Percentiles rank a stretch among this genome's conserved stretches.
Conservation (phyloP, 805 yeast species). For the Pichia membranifaciens region DNA sequence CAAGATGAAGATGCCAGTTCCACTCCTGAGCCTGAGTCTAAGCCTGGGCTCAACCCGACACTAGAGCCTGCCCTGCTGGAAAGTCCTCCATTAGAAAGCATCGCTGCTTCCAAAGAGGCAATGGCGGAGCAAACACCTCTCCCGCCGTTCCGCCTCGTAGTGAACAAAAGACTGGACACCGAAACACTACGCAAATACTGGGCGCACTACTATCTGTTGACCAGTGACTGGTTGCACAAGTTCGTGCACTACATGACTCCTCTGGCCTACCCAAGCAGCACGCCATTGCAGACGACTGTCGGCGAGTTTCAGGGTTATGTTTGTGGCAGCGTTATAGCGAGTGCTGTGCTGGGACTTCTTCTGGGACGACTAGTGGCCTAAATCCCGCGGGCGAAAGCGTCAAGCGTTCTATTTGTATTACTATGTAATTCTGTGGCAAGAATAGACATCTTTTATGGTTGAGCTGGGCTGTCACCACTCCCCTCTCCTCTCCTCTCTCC, state of each 20-base stretch:
- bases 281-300: background rate
- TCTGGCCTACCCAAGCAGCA: background rate
- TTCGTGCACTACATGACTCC: conserved; percentile 3
- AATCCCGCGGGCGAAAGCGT: no score
- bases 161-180: background rate
- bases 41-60: no score
- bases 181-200: background rate
- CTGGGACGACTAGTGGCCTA: background rate
- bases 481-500: no score
- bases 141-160: conserved; percentile 1
- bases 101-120: no score
- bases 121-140: background rate
- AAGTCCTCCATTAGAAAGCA: no score
- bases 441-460: background rate
- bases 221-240: background rate
- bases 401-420: background rate
- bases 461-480: background rate
- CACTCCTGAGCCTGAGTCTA: no score
- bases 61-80: no score
- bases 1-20: no score
- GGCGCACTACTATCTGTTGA: background rate
- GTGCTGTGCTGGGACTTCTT: background rate
- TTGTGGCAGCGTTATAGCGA: background rate
- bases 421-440: background rate
- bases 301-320: conserved; percentile 3